Base-by-base conservation (phyloP, 2,329 filamentous ascomycete genomes). In the Allantophomopsis lycopodina region DNA sequence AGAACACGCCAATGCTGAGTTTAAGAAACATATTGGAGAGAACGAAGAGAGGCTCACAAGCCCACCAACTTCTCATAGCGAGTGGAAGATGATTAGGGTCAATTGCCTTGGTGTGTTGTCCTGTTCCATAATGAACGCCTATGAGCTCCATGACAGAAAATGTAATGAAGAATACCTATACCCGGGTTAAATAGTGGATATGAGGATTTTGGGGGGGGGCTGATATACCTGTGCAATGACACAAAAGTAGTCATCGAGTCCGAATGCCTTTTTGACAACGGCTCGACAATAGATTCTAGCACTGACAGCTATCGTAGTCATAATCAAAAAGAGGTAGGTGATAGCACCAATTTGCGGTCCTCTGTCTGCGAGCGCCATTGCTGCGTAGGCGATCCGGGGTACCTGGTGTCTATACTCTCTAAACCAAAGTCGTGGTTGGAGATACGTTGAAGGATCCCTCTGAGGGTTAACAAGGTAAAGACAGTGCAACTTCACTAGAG, bases 221-320 rank as follows among this genome's bases (percentile, higher is more conserved):
- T 18, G 33, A 48, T 54, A 42, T 51, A 71, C 68, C 54, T 68
- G 52, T 3, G 65, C 63, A 20, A 55, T 36, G 17, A 69, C 53
- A 48, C 69, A 66, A 39, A 69, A 50, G 45, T 58, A 64, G 55
- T 73, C 69, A 37, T 72, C 69, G 4, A 58, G 28, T 0, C 60
- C 56, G 23, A 66, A 50, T 21, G 57, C 61, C 38, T 61, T 64
- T 32, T 65, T 54, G 17, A 71, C 49, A 21, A 59, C 53, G 1
- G 58, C 38, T 42, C 66, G 64, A 35, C 67, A 65, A 48, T 65
- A 68, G 10, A 59, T 60, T 14, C 68, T 61, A 31, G 68, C 46
- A 30, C 58, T 39, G 14, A 34, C 32, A 8, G 32, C 32, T 34
- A 14, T 17, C 13, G 14, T 15, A 13, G 32, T 17, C 12, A 34